These are phyloP conservation scores for Monosporascus ibericus DNA, from an alignment of 2,329 filamentous ascomycete species.

Conservation along the genomic window DNA sequence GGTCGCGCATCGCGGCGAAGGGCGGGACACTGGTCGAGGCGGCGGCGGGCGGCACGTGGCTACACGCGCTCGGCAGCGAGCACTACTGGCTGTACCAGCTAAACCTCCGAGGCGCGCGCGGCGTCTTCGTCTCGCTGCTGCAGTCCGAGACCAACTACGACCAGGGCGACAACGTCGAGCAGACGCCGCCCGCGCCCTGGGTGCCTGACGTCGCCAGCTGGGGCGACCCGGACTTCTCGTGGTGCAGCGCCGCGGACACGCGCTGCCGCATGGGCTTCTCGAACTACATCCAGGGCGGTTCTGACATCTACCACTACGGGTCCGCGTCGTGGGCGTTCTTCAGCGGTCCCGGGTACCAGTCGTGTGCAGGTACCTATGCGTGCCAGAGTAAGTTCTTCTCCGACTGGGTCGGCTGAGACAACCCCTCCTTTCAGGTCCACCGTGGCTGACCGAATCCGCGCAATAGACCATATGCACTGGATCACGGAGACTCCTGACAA, in stretches of 20 bases:
- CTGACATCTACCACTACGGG: slow-evolving; percentile 34
- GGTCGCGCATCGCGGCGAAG: slow-evolving; percentile 40
- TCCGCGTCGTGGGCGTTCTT: slow-evolving; percentile 40
- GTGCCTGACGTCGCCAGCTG: slow-evolving; percentile 26
- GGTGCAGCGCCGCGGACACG: slow-evolving; percentile 30
- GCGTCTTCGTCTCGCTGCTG: slow-evolving; percentile 44
- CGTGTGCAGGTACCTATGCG: slow-evolving; percentile 24
- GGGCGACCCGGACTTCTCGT: slow-evolving; percentile 37
- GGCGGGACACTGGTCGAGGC: slow-evolving; percentile 41
- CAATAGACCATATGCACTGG: slow-evolving; percentile 32
- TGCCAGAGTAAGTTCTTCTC: slow-evolving; percentile 25
- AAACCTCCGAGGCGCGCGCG: slow-evolving; percentile 41
- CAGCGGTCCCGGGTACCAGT: slow-evolving; percentile 31
- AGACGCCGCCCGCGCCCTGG: slow-evolving; percentile 33
- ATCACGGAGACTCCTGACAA: slow-evolving; percentile 31
- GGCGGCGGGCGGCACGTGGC: slow-evolving; percentile 42
- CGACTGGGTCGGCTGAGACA: no score
- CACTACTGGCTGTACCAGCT: slow-evolving; percentile 55
- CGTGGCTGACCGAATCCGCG: slow-evolving; percentile 4
- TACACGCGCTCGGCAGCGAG: slow-evolving; percentile 46
- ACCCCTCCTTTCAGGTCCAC: no score
- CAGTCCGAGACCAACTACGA: slow-evolving; percentile 51
- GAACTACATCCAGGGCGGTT: slow-evolving; percentile 36
- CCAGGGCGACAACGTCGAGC: slow-evolving; percentile 32
- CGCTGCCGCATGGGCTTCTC: slow-evolving; percentile 36